Conservation (phyloP, 1,284 basidiomycete genomes). For the Fistulina hepatica region DNA sequence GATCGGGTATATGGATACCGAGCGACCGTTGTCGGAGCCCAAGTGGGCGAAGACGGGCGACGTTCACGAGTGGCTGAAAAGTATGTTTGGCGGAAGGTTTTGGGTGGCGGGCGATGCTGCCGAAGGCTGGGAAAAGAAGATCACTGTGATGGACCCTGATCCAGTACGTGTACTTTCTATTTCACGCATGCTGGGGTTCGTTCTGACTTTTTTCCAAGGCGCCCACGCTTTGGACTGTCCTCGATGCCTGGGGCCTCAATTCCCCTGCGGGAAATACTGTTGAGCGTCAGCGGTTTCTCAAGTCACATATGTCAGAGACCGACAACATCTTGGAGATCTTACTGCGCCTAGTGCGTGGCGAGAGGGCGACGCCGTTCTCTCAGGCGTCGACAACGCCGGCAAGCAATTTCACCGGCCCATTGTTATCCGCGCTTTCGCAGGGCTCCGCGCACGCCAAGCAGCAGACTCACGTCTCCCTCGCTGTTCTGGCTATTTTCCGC, state of each 20-base stretch:
- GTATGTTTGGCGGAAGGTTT: constrained; percentile 76
- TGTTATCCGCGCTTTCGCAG: constrained; percentile 57
- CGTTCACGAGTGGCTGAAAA: constrained; percentile 85
- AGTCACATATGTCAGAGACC: constrained; percentile 73
- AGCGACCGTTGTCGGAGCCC: constrained; percentile 83
- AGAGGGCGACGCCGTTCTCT: constrained; percentile 64
- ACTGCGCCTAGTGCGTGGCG: constrained; percentile 78
- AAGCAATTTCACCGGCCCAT: constrained; percentile 48
- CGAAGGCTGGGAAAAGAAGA: constrained; percentile 87
- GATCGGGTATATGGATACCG: constrained; percentile 69
- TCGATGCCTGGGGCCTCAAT: constrained; percentile 79
- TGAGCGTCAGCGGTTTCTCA: constrained; percentile 80
- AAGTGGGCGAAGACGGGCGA: constrained; percentile 94
- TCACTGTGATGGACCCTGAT: constrained; percentile 88
- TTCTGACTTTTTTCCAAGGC: constrained; percentile 38
- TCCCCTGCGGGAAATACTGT: constrained; percentile 64
- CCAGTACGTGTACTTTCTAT: constrained; percentile 53
- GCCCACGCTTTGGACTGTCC: constrained; percentile 81
- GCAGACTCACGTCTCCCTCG: constrained; percentile 88
- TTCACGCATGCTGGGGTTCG: constrained; percentile 9
- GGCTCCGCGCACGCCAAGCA: constrained; percentile 74
- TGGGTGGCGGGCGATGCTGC: constrained; percentile 63
- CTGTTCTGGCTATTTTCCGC: constrained; percentile 83
- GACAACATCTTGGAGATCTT: constrained; percentile 88
- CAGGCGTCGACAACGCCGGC: constrained; percentile 43